Evolutionary conservation across 495 filamentous ascomycete species (phyloP).

Genomic region (Hyaloscypha bicolor): DNA sequence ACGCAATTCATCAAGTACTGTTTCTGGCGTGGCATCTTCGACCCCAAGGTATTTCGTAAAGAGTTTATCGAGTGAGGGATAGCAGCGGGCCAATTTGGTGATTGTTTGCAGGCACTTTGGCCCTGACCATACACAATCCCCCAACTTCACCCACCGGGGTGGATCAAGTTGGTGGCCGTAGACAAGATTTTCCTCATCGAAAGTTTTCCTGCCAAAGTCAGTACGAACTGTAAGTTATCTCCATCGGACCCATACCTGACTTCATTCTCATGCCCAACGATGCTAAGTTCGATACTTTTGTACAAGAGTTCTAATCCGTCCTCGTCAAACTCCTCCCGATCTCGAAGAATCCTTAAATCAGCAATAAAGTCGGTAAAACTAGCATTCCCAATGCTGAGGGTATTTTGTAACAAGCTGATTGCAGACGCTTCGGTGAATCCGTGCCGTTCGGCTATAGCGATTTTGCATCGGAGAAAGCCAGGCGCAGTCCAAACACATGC

Average conservation of each 20-base stretch:
- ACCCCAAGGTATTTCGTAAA: conserved; percentile 4
- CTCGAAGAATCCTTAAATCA: conserved; percentile 9
- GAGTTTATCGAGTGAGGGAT: conserved; percentile 2
- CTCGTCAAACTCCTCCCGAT: conserved; percentile 5
- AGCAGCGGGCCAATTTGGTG: conserved; percentile 6
- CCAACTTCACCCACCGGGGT: conserved; percentile 8
- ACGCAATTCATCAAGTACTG: conserved; percentile 4
- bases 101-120: conserved; percentile 4
- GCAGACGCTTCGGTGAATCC: conserved; percentile 6
- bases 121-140: conserved; percentile 4
- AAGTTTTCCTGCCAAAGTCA: conserved; percentile 1
- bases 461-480: conserved; percentile 3
- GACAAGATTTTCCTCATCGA: conserved; percentile 8
- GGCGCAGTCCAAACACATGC: conserved; percentile 6
- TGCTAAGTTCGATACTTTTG: conserved; percentile 9
- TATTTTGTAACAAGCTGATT: conserved; percentile 7
- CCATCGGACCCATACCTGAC: not conserved
- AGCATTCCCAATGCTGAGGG: conserved; percentile 2
- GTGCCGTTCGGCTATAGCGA: not conserved
- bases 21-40: conserved; percentile 4
- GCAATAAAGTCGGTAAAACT: conserved; percentile 6
- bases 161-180: conserved; percentile 4
- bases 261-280: conserved; percentile 1
- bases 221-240: conserved; percentile 1
- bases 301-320: conserved; percentile 1